Base-by-base conservation (phyloP, 345 rosid species). In the Pugionium cornutum region DNA sequence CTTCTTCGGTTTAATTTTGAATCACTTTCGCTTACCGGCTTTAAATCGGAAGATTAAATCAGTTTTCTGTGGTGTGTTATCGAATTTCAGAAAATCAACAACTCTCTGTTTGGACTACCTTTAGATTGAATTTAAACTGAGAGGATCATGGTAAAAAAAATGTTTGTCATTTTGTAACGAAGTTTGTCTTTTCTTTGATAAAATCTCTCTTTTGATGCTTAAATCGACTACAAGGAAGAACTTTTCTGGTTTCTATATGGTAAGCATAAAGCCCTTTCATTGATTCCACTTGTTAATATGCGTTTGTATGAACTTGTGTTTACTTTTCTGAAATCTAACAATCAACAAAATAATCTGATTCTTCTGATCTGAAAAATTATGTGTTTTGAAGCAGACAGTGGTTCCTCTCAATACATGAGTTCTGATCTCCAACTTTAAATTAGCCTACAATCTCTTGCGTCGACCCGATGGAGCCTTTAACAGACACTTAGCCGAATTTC, bases 401-500 rank as follows among this genome's bases (percentile, higher is more conserved):
- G 98, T 92, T 76, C 96, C 98, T 3, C 75, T 87, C 56, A 86
- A 89, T 55, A 89, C 89, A 30, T 87, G 96, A 96, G 95, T 91
- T 62, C 83, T 91, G 35, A 89, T 91, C 62, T 89, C 98, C 69
- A 83, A 81, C 73, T 92, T 89, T 47, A 89, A 92, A 81, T n/a
- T 89, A 79, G 81, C 90, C 18, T 92, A 89, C 75, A 89, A 80
- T 67, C 86, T 89, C 60, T 79, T 87, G 6, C 92, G 96, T 47
- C 89, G 90, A 8, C 86, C 98, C 1, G 96, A 92, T 59, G 96
- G 95, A 43, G 89, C 96, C 31, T 92, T 92, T 77, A 78, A 89
- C 76, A 90, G 98, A 56, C 91, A 89, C 74, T 80, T 92, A 62
- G 96, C 95, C 4, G 98, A 92, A 82, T 92, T 80, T 74, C 91